These are phyloP conservation scores for Clathrus columnatus DNA, from an alignment of 768 basidiomycete species.

Conservation along the genomic window DNA sequence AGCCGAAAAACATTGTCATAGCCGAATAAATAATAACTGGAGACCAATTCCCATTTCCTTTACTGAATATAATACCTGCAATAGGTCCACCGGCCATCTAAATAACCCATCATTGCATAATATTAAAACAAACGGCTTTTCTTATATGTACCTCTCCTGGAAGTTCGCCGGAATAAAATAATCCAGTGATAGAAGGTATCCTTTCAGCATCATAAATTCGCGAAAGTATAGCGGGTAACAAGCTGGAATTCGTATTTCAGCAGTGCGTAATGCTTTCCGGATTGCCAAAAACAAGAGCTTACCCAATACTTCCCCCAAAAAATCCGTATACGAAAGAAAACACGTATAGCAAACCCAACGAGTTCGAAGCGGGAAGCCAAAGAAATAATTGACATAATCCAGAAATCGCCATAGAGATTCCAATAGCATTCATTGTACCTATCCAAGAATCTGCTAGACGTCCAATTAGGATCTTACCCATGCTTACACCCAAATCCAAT, in stretches of 20 bases:
- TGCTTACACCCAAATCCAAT: not conserved
- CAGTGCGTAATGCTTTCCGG: not conserved
- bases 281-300: not conserved
- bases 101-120: not conserved
- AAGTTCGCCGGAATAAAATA: not conserved
- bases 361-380: not conserved
- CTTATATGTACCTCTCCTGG: not conserved
- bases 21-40: not conserved
- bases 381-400: not conserved
- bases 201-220: not conserved
- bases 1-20: not conserved
- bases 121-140: not conserved
- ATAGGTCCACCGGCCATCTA: not conserved
- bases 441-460: not conserved
- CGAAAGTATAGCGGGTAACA: not conserved
- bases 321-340: not conserved
- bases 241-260: not conserved
- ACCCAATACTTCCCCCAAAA: not conserved
- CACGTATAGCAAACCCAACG: not conserved
- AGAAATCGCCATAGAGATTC: not conserved
- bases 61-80: not conserved
- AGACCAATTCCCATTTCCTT: not conserved
- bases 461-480: not conserved
- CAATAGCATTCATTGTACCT: not conserved
- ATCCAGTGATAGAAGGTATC: not conserved